Evolutionary conservation across 2,329 filamentous ascomycete genomes (phyloP), one percentile per base, ranked within the genome.

Genomic region (Coccinonectria pachysandricola): DNA sequence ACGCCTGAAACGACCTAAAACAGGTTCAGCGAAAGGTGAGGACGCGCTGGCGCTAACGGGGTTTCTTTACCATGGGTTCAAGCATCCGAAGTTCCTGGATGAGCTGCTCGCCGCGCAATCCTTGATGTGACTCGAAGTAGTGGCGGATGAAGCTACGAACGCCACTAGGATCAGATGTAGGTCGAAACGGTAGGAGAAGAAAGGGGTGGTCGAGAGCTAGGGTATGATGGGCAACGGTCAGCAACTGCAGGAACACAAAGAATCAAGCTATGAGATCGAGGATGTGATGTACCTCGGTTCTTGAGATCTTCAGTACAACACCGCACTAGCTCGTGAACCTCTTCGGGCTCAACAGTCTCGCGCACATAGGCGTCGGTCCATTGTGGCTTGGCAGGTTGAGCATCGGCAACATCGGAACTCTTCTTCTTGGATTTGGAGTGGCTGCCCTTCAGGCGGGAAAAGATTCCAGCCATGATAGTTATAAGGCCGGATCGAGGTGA

Each of bases 11-110:
- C 71, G 30, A 93, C 86, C 85, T 94, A 37, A 15, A 19, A 12
- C n/a, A n/a, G n/a, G n/a, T n/a, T n/a, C n/a, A n/a, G n/a, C n/a
- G n/a, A n/a, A n/a, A n/a, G n/a, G n/a, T n/a, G n/a, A n/a, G n/a
- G n/a, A n/a, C n/a, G n/a, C n/a, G n/a, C n/a, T n/a, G n/a, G n/a
- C n/a, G n/a, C n/a, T n/a, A n/a, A n/a, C n/a, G n/a, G n/a, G n/a
- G n/a, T n/a, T n/a, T n/a, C n/a, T n/a, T 40, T 67, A 95, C 88
- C 79, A 94, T 85, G 32, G 88, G 86, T 56, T 95, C 88, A 14
- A 82, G 84, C 62, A 98, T 76, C 37, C 87, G 82, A 42, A 98
- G 64, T 60, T 98, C 91, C 54, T 91, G 86, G 35, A 71, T 62
- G 49, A 98, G 65, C 23, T 62, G 59, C 35, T 86, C 78, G 22